phyloP scores from a whole-genome alignment of 805 yeast genomes.

The Yarrowia sp. region DNA sequence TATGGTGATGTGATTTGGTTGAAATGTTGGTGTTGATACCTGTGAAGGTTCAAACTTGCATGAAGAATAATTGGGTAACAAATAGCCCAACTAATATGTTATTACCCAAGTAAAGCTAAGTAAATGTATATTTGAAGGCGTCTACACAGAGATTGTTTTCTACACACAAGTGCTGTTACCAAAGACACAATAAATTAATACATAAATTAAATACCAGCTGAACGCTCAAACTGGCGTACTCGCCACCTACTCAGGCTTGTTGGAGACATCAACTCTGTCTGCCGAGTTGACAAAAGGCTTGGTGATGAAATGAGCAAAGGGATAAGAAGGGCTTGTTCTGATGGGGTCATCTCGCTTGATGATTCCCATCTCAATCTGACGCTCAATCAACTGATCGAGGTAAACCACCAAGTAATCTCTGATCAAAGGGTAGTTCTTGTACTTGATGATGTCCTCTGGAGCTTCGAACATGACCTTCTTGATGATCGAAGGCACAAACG shows the following conservation, averaged over 20 bases:
- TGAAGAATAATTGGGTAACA: background rate
- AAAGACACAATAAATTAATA: conserved; percentile 13
- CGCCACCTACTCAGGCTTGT: background rate
- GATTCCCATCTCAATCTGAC: conserved; percentile 57
- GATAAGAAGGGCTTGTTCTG: background rate
- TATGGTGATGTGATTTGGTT: background rate
- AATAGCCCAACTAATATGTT: no score
- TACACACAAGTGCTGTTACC: no score
- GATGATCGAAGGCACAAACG: conserved; percentile 68
- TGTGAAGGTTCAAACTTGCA: background rate
- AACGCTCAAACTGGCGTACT: no score
- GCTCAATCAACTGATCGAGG: conserved; percentile 61
- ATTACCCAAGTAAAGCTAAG: background rate
- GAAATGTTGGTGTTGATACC: background rate
- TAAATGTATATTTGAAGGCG: background rate
- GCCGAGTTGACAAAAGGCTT: conserved; percentile 18
- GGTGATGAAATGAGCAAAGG: conserved; percentile 19
- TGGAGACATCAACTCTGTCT: conserved; percentile 3
- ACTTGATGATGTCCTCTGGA: conserved; percentile 68
- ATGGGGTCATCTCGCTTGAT: conserved; percentile 27
- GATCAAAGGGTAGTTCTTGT: conserved; percentile 65
- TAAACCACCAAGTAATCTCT: conserved; percentile 67
- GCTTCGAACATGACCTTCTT: conserved; percentile 69
- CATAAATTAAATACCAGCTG: conserved; percentile 16
- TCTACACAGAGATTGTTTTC: no score